A percentile compares a stretch with the other conserved stretches of the same genome.
Evolutionary conservation across 257 asterid genomes (phyloP).

Genomic region (Fraxinus anomala): DNA sequence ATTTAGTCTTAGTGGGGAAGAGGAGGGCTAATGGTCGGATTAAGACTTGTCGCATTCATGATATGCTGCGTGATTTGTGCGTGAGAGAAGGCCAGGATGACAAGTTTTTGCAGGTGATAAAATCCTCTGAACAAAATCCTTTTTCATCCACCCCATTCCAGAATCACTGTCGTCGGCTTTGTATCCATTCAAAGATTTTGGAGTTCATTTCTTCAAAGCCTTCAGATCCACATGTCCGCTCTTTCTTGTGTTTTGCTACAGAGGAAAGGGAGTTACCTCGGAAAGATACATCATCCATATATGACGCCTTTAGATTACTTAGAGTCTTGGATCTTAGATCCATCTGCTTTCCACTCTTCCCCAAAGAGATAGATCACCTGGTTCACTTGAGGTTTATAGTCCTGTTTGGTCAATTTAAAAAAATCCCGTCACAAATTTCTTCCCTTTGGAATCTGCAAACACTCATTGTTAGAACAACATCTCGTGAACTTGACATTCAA

Average conservation of each 20-base stretch:
- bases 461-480: conserved; percentile 34
- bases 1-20: conserved; percentile 27
- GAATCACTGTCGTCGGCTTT: conserved; percentile 38
- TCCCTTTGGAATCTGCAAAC: conserved; percentile 52
- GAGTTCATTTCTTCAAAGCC: conserved; percentile 42
- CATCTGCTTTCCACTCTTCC: conserved; percentile 36
- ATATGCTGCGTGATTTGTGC: conserved; percentile 40
- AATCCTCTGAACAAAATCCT: conserved; percentile 8
- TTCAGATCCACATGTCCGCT: conserved; percentile 37
- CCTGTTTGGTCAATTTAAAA: conserved; percentile 38
- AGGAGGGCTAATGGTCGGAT: conserved; percentile 31
- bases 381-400: conserved; percentile 42
- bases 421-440: conserved; percentile 41
- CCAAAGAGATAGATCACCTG: conserved; percentile 40
- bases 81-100: conserved; percentile 32
- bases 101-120: conserved; percentile 37
- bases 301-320: conserved; percentile 39
- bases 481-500: conserved; percentile 34
- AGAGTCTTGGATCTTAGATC: conserved; percentile 40
- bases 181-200: conserved; percentile 38
- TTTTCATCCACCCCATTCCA: conserved; percentile 13
- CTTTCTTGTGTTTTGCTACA: conserved; percentile 38
- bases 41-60: conserved; percentile 34
- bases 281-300: conserved; percentile 35
- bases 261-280: conserved; percentile 36